Percentiles rank a stretch among this genome's conserved stretches.
Conservation (phyloP, 768 basidiomycete species). For the Russula sp. region DNA sequence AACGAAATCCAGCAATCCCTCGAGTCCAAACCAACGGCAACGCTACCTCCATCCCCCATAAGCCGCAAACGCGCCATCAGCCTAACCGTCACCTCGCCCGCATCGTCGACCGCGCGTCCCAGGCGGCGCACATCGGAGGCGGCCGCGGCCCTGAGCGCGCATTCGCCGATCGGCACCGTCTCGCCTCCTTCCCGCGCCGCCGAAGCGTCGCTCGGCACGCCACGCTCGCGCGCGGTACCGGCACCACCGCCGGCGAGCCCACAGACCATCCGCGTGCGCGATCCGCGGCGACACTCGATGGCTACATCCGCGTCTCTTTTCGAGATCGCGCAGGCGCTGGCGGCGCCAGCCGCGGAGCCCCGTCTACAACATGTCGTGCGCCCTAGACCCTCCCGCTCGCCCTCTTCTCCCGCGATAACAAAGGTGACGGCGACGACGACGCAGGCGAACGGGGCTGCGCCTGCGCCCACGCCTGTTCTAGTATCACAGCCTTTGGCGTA, state of each 20-base stretch:
- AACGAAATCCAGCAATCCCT: slow-evolving; percentile 4
- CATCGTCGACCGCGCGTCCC: neutral
- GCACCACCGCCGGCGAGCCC: neutral
- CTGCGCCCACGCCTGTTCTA: slow-evolving; percentile 9
- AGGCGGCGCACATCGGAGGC: slow-evolving; percentile 18
- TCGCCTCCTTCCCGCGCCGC: slow-evolving; percentile 16
- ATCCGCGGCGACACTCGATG: slow-evolving; percentile 15
- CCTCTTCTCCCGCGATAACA: slow-evolving; percentile 43
- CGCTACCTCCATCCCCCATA: slow-evolving; percentile 16
- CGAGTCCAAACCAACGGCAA: slow-evolving; percentile 3
- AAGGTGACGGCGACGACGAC: slow-evolving; percentile 15
- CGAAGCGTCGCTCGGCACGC: slow-evolving; percentile 14
- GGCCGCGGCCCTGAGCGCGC: slow-evolving; percentile 2
- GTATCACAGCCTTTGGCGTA: slow-evolving; percentile 29
- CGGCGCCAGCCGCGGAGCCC: neutral
- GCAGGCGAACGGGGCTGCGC: slow-evolving; percentile 24
- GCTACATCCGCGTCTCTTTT: slow-evolving; percentile 14
- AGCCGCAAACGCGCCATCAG: slow-evolving; percentile 21
- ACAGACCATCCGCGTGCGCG: slow-evolving; percentile 3
- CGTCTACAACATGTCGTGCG: slow-evolving; percentile 26
- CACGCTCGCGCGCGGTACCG: slow-evolving; percentile 11
- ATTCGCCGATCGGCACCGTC: slow-evolving; percentile 11
- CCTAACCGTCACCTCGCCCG: slow-evolving; percentile 3
- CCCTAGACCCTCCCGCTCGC: slow-evolving; percentile 47
- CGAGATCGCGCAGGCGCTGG: slow-evolving; percentile 20